Base-by-base conservation (phyloP, 2,329 filamentous ascomycete species). In the Aspergillus versicolor region DNA sequence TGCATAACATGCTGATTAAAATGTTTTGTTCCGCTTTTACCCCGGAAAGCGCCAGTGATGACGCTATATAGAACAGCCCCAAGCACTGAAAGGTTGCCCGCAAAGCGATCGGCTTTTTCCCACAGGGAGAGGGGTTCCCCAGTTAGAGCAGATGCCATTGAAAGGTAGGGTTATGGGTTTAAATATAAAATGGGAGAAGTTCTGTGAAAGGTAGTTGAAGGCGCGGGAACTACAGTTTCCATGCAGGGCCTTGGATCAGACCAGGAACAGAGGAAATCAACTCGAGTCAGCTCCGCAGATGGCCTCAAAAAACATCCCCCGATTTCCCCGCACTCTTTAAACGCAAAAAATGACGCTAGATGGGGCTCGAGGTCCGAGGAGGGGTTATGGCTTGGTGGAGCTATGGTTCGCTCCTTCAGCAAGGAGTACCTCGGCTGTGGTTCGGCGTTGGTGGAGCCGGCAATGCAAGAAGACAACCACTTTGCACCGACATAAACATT, bases 11-110 rank as follows among this genome's bases (percentile, higher is more conserved):
- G 73, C 40, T 72, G 65, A 17, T 57, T 60, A 52, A 73, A 77
- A 5, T 64, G 62, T 48, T 64, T 71, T 17, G 75, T 68, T 38
- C 74, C 75, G 30, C 57, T 63, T 17, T 70, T 63, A 5, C 75
- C 74, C 15, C 76, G 74, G 54, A 78, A 77, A 1, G 71, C 56
- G 13, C 71, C 74, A 5, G 73, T 70, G 27, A 75, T 59, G 21
- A 72, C 66, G 17, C 63, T 66, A 53, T 70, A 70, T 5, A 75
- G 50, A 5, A 60, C 57, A 5, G 64, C 62, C 13, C 63, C 64
- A 4, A 70, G 37, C 12, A 74, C 34, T 4, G 65, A 65, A 1
- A 75, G 49, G 5, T 64, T 56, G 15, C 60, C 63, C 5, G 70
- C 64, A 15, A 69, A 50, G 12, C 74, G 45, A 44, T 74, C 71